Base-by-base conservation (phyloP, 345 rosid species). In the Melaleuca quinquenervia region DNA sequence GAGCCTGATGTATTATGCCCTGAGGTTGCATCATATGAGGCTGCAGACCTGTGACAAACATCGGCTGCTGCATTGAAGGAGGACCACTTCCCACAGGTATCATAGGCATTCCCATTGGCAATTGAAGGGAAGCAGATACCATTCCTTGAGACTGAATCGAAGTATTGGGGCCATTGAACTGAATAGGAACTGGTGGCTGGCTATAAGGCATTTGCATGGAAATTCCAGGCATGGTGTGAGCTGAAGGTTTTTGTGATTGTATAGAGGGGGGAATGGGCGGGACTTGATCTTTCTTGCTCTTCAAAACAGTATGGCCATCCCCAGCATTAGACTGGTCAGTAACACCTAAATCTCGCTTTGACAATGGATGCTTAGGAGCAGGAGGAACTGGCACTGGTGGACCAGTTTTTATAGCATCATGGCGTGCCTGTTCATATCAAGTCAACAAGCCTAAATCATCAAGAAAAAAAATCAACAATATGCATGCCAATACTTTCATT, bases 1-100 rank as follows among this genome's bases (percentile, higher is more conserved):
- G 99, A 20, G 94, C 91, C 91, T 95, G 99, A 90, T 94, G 98
- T 89, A 94, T 94, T 88, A 95, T 92, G 84, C 97, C 94, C 88
- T 93, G 99, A 86, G 95, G 92, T 88, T 91, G 96, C 93, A 95
- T 83, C 41, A 93, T 94, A 88, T 93, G 98, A 16, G 93, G 86
- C 51, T 92, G 95, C 82, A 95, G 93, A 87, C 97, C 95, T 75
- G 90, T 91, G 87, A 95, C 93, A 91, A 87, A 97, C 89, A 95
- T 86, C 84, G 92, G 95, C 88, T 87, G 98, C 88, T 90, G 98
- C 85, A 94, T 91, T 87, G 92, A 96, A 45, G 93, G 93, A 62
- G 93, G 92, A 52, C 92, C 90, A 92, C 86, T 96, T 55, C 94
- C 97, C 92, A 95, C 91, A 32, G 94, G 89, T 85, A 95, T 90